Base-by-base conservation (phyloP, 139 green algal genomes). In the Asterochloris erici region DNA sequence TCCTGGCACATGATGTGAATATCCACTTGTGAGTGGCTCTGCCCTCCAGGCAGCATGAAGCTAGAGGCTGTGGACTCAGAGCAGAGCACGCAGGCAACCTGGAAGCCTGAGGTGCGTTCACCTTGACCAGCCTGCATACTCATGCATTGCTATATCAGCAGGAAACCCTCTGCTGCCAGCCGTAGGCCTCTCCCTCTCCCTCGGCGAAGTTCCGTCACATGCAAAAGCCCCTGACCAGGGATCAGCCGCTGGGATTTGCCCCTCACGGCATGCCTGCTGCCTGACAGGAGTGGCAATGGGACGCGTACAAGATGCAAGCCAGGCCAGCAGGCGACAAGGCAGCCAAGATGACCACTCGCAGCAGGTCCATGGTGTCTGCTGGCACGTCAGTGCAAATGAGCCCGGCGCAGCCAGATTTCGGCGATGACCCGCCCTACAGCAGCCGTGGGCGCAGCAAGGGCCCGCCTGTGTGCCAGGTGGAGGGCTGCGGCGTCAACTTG, bases 401-500 rank as follows among this genome's bases (percentile, higher is more conserved):
- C 54, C 47, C 21, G 71, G 54, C 23, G 6, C 38, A 54, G 38
- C 38, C 38, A 10, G 38, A 54, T 54, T 54, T 54, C 38, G 38
- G 38, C 38, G 38, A 54, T 6, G 60, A 76, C 10, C 71, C 61
- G 10, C 63, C 73, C 11, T 68, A 28, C 17, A 69, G 24, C 54
- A 60, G 16, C 11, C 21, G 11, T 63, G 74, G 47, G 15, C n/a
- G 19, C 15, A 38, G 28, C 15, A 82, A 73, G 47, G 74, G 82
- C 6, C 64, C 38, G 38, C 29, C 82, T n/a, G n/a, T n/a, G 4
- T 85, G 82, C n/a, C 82, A 85, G 64, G 94, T 96, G 29, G 83
- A 87, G 10, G 88, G 88, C 64, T 96, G 93, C 75, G 80, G 79
- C 19, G 87, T 78, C 64, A 85, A 91, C 29, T 88, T 97, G 68